Percentiles rank a stretch among this genome's conserved stretches.
Conservation (phyloP, 2,329 filamentous ascomycete species). For the Fusarium sp. region DNA sequence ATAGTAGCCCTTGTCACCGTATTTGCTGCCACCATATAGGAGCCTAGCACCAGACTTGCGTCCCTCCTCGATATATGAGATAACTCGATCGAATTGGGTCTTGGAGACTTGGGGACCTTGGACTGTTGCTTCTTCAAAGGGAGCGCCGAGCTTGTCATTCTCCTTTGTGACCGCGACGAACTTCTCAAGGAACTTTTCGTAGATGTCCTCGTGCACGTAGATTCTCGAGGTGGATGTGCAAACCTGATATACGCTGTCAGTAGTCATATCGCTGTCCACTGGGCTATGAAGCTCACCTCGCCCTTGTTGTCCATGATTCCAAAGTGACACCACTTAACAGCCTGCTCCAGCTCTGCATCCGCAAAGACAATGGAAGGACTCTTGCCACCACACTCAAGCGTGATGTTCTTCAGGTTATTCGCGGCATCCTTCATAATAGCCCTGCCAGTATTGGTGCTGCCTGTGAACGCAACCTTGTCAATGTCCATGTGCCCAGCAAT, state of each 20-base stretch:
- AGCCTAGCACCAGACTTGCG: conserved; percentile 70
- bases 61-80: conserved; percentile 71
- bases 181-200: conserved; percentile 66
- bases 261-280: rapidly evolving
- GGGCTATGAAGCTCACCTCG: conserved; percentile 51
- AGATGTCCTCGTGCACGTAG: conserved; percentile 65
- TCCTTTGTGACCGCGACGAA: conserved; percentile 59
- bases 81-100: conserved; percentile 69
- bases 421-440: conserved; percentile 75
- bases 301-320: conserved; percentile 64
- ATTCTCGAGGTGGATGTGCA: conserved; percentile 67
- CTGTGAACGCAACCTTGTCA: conserved; percentile 77
- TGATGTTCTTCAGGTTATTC: conserved; percentile 66
- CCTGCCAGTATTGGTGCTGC: conserved; percentile 71
- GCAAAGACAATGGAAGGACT: conserved; percentile 65
- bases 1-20: conserved; percentile 41
- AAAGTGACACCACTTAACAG: conserved; percentile 59
- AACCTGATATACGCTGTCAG: conserved; percentile 50
- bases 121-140: conserved; percentile 68
- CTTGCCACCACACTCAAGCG: conserved; percentile 67
- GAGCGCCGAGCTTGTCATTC: conserved; percentile 68
- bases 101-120: conserved; percentile 74
- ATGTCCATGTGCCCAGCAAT: conserved; percentile 70
- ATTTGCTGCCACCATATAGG: conserved; percentile 47
- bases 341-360: conserved; percentile 67